These are phyloP conservation scores for Boletus rufocinnamomeus DNA, from an alignment of 768 basidiomycete genomes.

Conservation along the genomic window DNA sequence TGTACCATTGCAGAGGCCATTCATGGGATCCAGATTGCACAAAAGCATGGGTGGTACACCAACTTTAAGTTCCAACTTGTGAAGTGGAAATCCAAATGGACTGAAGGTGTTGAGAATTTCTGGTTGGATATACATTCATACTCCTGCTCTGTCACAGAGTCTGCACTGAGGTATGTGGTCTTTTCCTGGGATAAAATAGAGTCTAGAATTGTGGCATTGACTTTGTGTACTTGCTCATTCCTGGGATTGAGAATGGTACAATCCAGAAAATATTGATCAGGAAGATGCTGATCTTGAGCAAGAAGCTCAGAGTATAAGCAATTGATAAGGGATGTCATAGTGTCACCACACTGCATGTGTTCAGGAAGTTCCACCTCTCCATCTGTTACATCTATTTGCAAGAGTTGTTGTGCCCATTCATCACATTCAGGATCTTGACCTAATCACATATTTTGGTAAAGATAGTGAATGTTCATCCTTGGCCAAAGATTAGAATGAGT, in stretches of 20 bases:
- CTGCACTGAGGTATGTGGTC: background rate
- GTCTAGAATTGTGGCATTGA: background rate
- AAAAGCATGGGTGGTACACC: too few species aligned
- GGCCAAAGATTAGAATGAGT: conserved; percentile 42
- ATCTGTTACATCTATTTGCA: conserved; percentile 22
- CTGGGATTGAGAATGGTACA: background rate
- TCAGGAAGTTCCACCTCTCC: conserved; percentile 27
- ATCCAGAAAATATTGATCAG: background rate
- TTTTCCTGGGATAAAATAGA: background rate
- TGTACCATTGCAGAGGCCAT: too few species aligned
- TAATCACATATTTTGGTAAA: conserved; percentile 46
- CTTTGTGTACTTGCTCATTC: background rate
- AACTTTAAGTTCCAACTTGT: too few species aligned
- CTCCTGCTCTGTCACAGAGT: background rate
- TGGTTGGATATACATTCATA: background rate
- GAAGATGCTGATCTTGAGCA: accelerated
- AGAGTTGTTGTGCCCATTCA: conserved; percentile 30
- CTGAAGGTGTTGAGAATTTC: background rate
- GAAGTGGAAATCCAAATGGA: background rate
- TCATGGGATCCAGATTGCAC: too few species aligned
- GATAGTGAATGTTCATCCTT: conserved; percentile 33
- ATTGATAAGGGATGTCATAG: conserved; percentile 26
- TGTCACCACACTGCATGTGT: conserved; percentile 29
- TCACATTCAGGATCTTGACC: conserved; percentile 27
- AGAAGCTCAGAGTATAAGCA: conserved; percentile 38